Base-by-base conservation (phyloP, 2,329 filamentous ascomycete species). In the Tolypocladium tundrense region DNA sequence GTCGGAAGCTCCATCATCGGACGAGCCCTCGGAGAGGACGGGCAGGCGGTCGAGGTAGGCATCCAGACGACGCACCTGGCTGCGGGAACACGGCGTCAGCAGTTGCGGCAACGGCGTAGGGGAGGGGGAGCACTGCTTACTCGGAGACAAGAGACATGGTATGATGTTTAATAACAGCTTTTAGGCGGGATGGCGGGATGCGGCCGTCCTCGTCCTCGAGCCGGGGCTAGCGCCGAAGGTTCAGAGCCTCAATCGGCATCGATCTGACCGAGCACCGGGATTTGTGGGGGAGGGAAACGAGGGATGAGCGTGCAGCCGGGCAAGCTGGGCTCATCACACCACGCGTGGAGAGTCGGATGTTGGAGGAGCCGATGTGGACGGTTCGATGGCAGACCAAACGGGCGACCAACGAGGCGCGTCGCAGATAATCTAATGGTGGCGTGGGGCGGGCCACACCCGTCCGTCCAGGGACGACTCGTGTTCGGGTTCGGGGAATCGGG, bases 11-110 rank as follows among this genome's bases (percentile, higher is more conserved):
- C 76, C 74, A 57, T 77, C 73, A 59, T 76, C 74, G 35, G 73
- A 74, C 41, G 71, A 58, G 73, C 75, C 63, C 68, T 74, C 70
- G 27, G 71, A 69, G 53, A 73, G 62, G 43, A 74, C 69, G 39
- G 73, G 73, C 19, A 88, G 79, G 60, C 83, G 81, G 69, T 88
- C 85, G 59, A 88, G 79, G 68, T 87, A 84, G 64, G 81, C 78
- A 71, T 87, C 85, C 59, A 87, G 74, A 60, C 80, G 80, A 67
- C 82, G 81, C 61, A 88, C 79, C 71, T 85, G 83, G 68, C 80
- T 84, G 64, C 60, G 42, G 3, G 21, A 40, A 35, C 7, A 14
- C 27, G 35, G 40, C 11, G 60, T 67, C 54, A 69, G 62, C 56
- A 58, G 31, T 37, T 27, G 57, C 45, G 27, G 60, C 52, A 61